Evolutionary conservation across 352 stramenopile species (phyloP), one percentile per base, ranked within the genome.

Genomic region (Pythium phragmiticola): DNA sequence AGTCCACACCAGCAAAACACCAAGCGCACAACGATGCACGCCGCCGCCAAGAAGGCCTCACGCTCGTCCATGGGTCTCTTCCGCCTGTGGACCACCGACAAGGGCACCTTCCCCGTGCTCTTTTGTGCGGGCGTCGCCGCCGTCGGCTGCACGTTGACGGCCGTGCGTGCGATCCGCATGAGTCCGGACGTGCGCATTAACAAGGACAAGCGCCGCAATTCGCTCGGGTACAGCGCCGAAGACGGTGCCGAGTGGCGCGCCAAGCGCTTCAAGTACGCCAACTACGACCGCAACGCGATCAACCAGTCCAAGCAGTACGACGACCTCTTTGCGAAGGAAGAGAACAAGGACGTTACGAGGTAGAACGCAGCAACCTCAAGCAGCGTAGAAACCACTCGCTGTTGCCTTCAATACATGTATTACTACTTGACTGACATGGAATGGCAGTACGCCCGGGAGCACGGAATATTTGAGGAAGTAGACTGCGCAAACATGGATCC

Each of bases 281-380:
- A 82, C 66, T 68, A 82, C 50, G 68, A 70, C 52, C 74, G 73
- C 66, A 83, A 86, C 67, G 58, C 75, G 55, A 83, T 86, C 72
- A 84, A 87, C 69, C 78, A 87, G 76, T 87, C 78, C 23, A 76
- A 63, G 26, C 75, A 87, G 68, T 87, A 78, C 65, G 78, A 83
- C 59, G 57, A 62, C 9, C 63, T 80, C 19, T 87, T 72, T 55
- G 69, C 56, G 37, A 82, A 82, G 66, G 63, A 78, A n/a, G 75
- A 82, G 72, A 87, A 84, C 72, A 65, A 77, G 65, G 47, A 17
- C 28, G 64, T 84, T 43, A 53, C 64, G 50, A 68, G 74, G 69
- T 80, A 80, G 42, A 62, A 30, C 26, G 1, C 12, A 41, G 7
- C 11, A 48, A 46, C 7, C 7, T 39, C 26, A 3, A 30, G 53